Evolutionary conservation across 805 yeast genomes (phyloP), one percentile per base, ranked within the genome.

Genomic region (Sungouiella thailandica): DNA sequence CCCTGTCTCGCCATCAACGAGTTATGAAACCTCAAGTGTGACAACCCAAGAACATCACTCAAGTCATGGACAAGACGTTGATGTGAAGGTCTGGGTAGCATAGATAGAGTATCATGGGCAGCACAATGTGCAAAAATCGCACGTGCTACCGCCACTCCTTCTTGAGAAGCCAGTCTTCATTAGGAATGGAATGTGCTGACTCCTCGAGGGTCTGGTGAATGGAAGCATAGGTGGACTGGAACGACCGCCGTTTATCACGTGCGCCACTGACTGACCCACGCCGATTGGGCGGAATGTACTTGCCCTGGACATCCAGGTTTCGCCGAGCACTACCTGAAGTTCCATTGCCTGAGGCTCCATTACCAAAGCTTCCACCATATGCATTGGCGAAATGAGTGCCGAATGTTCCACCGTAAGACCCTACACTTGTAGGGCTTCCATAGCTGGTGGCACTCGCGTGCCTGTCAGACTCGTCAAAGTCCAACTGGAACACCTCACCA

Each of bases 251-350:
- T 19, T 34, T 46, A 5, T 46, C 50, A n/a, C 36, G 33, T 11
- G 23, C 38, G n/a, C 42, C 39, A 15, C 36, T 37, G 23, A 57
- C 62, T 4, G 79, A 72, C 0, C 75, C 72, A 52, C 88, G 68
- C 43, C 80, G 61, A 47, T 74, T 79, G n/a, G 88, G 88, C 14
- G 89, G 89, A 25, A 82, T 62, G 46, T 82, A 81, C 50, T 76
- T 80, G 3, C 83, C 83, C 3, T 46, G 29, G 31, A 31, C 24
- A 19, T 25, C 28, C 31, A 29, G 31, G 19, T 15, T 16, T 6
- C 31, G 24, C 19, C 31, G 31, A 15, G 30, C 23, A 3, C 12
- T 22, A 7, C 8, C 7, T 9, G 22, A 19, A 19, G 9, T 9
- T 9, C 22, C 22, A 9, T 7, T 19, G 8, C 22, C 22, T 9